Percentiles rank a stretch among this genome's conserved stretches.
phyloP scores from a whole-genome alignment of 106 monocot species.

The Acanthochlamys bracteata region DNA sequence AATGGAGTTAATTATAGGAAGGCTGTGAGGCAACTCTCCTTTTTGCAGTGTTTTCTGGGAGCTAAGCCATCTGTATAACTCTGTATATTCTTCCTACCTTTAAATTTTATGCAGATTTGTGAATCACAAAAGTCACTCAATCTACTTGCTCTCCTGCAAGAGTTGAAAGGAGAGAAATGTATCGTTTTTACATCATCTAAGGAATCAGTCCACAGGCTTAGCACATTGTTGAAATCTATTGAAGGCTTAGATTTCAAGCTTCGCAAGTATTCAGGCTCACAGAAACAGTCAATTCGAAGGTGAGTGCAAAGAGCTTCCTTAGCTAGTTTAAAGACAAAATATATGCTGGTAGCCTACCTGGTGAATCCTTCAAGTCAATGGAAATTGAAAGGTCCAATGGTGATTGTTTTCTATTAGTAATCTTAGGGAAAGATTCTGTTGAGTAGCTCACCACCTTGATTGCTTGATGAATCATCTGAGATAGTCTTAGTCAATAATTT shows the following conservation, averaged over 20 bases:
- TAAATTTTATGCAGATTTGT: constrained; percentile 45
- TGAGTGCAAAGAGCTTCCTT: constrained; percentile 12
- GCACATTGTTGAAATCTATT: constrained; percentile 58
- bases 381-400: not conserved
- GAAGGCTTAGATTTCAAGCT: constrained; percentile 68
- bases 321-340: not conserved
- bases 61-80: too few relatives aligned
- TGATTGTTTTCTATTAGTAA: too few relatives aligned
- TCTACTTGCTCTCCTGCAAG: constrained; percentile 69
- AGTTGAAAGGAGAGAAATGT: constrained; percentile 61
- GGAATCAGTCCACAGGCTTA: constrained; percentile 67
- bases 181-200: constrained; percentile 84
- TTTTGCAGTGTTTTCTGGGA: too few relatives aligned
- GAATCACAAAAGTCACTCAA: constrained; percentile 63
- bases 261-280: constrained; percentile 63
- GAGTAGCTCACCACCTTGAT: too few relatives aligned
- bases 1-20: too few relatives aligned
- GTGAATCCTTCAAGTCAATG: not conserved
- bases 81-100: too few relatives aligned
- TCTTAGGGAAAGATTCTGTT: too few relatives aligned
- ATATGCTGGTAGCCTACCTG: not conserved
- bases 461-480: too few relatives aligned
- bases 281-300: constrained; percentile 69
- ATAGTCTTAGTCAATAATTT: too few relatives aligned
- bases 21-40: too few relatives aligned